Conservation (phyloP, 495 filamentous ascomycete genomes). For the Rostrohypoxylon terebratum region DNA sequence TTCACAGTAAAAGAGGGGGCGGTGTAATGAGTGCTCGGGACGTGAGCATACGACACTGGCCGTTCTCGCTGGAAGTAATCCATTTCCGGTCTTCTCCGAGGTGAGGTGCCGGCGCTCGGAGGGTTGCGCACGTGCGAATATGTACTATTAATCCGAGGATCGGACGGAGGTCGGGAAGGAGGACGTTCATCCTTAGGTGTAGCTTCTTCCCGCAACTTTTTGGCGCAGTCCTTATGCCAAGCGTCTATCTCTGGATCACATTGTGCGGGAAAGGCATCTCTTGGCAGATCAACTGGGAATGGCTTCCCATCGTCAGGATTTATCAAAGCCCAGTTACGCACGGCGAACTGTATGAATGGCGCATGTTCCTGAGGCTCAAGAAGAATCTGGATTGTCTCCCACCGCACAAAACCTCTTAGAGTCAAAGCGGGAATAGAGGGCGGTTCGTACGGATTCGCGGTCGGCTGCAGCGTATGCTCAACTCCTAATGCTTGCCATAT, state of each 20-base stretch:
- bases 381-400: conserved; percentile 93
- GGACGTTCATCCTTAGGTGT: conserved; percentile 51
- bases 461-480: conserved; percentile 79
- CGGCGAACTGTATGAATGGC: conserved; percentile 82
- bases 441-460: conserved; percentile 74
- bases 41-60: conserved; percentile 48
- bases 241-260: conserved; percentile 81
- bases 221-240: conserved; percentile 83
- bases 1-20: conserved; percentile 28
- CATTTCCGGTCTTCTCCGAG: conserved; percentile 41
- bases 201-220: conserved; percentile 62
- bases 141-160: conserved; percentile 40
- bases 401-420: conserved; percentile 84
- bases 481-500: conserved; percentile 94
- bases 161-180: conserved; percentile 31
- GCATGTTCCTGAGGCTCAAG: conserved; percentile 90
- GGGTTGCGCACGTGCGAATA: conserved; percentile 39
- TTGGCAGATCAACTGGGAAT: conserved; percentile 83
- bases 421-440: conserved; percentile 87
- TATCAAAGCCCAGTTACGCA: conserved; percentile 77
- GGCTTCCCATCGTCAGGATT: conserved; percentile 75
- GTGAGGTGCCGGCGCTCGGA: conserved; percentile 18
- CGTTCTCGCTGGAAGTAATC: conserved; percentile 49
- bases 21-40: conserved; percentile 42
- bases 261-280: conserved; percentile 76